Evolutionary conservation across 2,329 filamentous ascomycete species (phyloP), one percentile per base, ranked within the genome.

Genomic region (Aureobasidium sp.): DNA sequence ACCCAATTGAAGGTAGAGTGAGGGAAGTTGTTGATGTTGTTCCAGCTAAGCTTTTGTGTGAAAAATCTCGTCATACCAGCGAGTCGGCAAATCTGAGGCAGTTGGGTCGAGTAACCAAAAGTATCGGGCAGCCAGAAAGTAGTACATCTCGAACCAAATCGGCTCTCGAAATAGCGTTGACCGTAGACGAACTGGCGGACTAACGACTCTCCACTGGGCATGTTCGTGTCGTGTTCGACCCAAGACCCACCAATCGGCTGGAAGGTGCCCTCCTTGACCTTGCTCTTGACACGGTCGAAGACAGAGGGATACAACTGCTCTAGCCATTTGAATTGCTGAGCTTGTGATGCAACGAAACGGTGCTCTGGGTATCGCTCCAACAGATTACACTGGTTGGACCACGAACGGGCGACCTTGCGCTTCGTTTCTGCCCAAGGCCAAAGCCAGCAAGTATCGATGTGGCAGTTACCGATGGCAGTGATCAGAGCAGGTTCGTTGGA

Each of bases 1-100:
- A 99, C 92, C 94, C 94, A 99, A 75, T 96, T 96, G 81, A 99
- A 99, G 0, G 94, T 97, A 6, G 94, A 97, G 72, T 97, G 94
- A 0, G 94, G 94, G 77, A 97, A 99, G 71, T 89, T 96, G 78
- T 97, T 97, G 82, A 97, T 97, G 73, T 97, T 97, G 79, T 97
- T 97, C 94, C 94, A 99, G 79, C 93, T 97, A 63, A 99, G 81
- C 78, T 99, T 99, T 75, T 99, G 94, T 0, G 94, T 99, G 70
- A 99, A 88, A 79, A 99, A 99, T 37, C 93, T 85, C 62, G 85
- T 89, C 94, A 99, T 97, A 22, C 91, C 93, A n/a, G 94, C 89
- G 31, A 97, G 79, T 3, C 93, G 88, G 72, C 91, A 97, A 45
- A 99, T 80, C 71, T 99, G 94, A 14, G 94, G 94, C 45, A 99